phyloP scores from a whole-genome alignment of 371 early-diverging fungal species.

The Coemansia sp. region DNA sequence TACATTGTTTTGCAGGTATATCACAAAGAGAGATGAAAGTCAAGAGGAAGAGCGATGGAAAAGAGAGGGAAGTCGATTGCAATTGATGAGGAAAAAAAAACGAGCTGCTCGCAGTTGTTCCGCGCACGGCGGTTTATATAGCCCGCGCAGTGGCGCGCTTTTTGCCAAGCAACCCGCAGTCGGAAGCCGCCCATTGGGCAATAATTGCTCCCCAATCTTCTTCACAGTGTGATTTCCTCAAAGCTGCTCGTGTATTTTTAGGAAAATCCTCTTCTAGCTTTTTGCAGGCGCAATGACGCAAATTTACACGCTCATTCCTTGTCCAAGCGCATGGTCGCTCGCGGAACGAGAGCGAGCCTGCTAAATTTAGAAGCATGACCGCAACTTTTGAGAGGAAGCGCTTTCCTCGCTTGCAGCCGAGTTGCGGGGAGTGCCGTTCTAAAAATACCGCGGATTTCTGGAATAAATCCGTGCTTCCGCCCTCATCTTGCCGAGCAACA shows the following conservation, averaged over 20 bases:
- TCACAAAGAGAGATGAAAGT: not conserved
- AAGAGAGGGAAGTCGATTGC: not conserved
- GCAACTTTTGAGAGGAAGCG: no score
- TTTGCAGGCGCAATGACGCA: not conserved
- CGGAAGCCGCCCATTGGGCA: no score
- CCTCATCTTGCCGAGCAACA: not conserved
- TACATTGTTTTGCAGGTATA: not conserved
- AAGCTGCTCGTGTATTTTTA: constrained; percentile 1
- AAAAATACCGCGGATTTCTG: not conserved
- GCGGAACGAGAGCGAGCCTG: not conserved
- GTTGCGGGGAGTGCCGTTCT: not conserved
- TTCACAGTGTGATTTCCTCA: not conserved
- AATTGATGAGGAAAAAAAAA: not conserved
- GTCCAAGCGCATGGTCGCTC: not conserved
- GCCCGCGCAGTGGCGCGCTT: not conserved
- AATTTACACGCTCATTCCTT: not conserved
- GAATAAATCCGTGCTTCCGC: not conserved
- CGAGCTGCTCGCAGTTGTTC: no score
- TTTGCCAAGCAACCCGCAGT: not conserved
- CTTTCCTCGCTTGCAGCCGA: not conserved
- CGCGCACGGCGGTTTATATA: no score
- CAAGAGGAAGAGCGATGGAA: not conserved
- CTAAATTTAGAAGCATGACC: not conserved
- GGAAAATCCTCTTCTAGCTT: not conserved
- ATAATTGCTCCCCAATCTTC: no score